A percentile compares a stretch with the other conserved stretches of the same genome.
Evolutionary conservation across 116 monocot species (phyloP).

Genomic region (Posidonia oceanica): DNA sequence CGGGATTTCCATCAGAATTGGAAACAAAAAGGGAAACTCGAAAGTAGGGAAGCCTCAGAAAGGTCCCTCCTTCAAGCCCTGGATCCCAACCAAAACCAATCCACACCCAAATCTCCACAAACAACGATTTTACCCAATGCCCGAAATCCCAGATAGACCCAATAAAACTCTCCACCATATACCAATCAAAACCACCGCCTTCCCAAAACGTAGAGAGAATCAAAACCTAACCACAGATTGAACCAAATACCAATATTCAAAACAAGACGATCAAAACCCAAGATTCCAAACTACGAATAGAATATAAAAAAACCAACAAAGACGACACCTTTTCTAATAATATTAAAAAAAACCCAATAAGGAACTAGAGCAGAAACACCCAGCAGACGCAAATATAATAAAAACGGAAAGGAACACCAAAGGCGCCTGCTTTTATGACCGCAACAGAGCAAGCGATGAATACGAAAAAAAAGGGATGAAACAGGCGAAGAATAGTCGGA

Average conservation of each 20-base stretch:
- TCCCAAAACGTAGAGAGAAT: too few relatives aligned
- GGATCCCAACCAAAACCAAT: background rate
- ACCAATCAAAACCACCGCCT: too few relatives aligned
- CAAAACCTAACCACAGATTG: too few relatives aligned
- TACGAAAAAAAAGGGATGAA: too few relatives aligned
- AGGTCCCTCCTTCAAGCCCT: background rate
- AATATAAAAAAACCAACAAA: background rate
- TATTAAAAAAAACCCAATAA: background rate
- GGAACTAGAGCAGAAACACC: background rate
- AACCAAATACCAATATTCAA: too few relatives aligned
- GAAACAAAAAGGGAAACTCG: background rate
- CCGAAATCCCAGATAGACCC: background rate
- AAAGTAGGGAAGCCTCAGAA: background rate
- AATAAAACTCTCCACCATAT: too few relatives aligned
- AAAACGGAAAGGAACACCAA: background rate
- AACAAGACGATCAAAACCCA: too few relatives aligned
- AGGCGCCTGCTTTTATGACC: constrained; percentile 5
- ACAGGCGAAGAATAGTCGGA: too few relatives aligned
- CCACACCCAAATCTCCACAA: background rate
- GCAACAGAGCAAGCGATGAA: background rate
- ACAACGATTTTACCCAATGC: background rate
- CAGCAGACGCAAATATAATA: background rate
- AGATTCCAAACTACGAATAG: background rate
- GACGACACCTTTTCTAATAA: background rate
- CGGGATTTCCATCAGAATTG: background rate